A percentile compares a stretch with the other conserved stretches of the same genome.
phyloP scores from a whole-genome alignment of 495 filamentous ascomycete genomes.

The Oidiodendron maius region DNA sequence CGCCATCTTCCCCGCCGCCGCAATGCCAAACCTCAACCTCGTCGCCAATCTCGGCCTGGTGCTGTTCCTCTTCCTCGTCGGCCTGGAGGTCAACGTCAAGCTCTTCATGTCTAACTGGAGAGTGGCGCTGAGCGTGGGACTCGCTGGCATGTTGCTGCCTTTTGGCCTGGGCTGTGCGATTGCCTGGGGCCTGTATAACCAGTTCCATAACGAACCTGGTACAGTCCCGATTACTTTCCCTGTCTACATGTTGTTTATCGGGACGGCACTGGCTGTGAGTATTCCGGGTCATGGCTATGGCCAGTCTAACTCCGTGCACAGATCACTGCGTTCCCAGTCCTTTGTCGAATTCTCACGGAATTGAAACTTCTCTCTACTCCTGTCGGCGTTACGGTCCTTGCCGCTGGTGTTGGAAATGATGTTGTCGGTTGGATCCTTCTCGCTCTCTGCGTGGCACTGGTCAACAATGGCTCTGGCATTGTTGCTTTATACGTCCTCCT shows the following conservation, averaged over 20 bases:
- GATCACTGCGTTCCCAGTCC: constrained; percentile 95
- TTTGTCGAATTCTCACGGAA: constrained; percentile 91
- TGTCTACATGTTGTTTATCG: constrained; percentile 87
- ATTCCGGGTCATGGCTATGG: neutral
- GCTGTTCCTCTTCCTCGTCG: constrained; percentile 88
- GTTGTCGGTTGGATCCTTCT: constrained; percentile 89
- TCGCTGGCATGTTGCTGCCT: constrained; percentile 81
- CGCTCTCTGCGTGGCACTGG: constrained; percentile 87
- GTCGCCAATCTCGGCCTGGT: constrained; percentile 86
- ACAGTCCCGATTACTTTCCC: constrained; percentile 66
- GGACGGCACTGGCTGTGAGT: constrained; percentile 66
- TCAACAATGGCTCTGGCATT: constrained; percentile 80
- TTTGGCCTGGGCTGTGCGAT: constrained; percentile 66
- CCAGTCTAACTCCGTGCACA: constrained; percentile 1
- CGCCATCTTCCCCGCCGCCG: constrained; percentile 68
- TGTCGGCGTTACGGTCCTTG: constrained; percentile 86
- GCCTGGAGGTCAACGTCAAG: constrained; percentile 87
- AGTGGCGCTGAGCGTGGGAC: constrained; percentile 72
- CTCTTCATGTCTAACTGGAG: constrained; percentile 83
- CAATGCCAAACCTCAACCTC: constrained; percentile 61
- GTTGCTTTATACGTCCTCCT: constrained; percentile 86
- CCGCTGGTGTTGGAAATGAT: constrained; percentile 93
- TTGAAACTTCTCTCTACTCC: constrained; percentile 78
- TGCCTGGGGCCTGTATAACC: constrained; percentile 77
- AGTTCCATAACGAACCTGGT: constrained; percentile 62